Base-by-base conservation (phyloP, 2,329 filamentous ascomycete species). In the Camillea tinctor region DNA sequence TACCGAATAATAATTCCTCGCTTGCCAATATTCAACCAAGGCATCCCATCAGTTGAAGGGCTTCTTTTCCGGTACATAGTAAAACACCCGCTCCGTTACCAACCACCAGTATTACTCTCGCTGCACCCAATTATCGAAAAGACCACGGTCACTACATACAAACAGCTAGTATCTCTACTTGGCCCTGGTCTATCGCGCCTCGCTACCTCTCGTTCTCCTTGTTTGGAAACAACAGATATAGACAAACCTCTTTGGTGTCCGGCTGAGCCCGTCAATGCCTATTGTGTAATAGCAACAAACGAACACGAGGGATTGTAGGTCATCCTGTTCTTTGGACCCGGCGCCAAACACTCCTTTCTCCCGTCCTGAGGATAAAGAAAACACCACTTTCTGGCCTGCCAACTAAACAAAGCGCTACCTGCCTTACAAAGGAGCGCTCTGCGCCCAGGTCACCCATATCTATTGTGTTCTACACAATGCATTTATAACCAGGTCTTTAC, bases 401-500 rank as follows among this genome's bases (percentile, higher is more conserved):
- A 60, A 66, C 54, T 26, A 48, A 50, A 66, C 53, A 66, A 63
- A 62, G 53, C 51, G 20, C 44, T 20, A 15, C 53, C 30, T 23
- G 36, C 50, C 40, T 59, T 30, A 61, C 63, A 71, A 71, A 68
- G 67, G 64, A 57, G 49, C 50, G 9, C 26, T 40, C 17, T 49
- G 40, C 50, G 23, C 56, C 48, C 36, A 23, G 22, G 20, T 48
- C 58, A 20, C 17, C 49, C 30, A 30, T 50, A 50, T 56, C 63
- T 26, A 61, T 71, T 68, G 60, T 68, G 60, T 55, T 60, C 26
- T 50, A 56, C 50, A 73, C 69, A 73, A 73, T 73, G 70, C 65
- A 61, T 67, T 73, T 58, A 67, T 73, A 53, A 66, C 21, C 24
- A 53, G 30, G 21, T 36, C 36, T 40, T 60, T 60, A 40, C 52